phyloP scores from a whole-genome alignment of 2,329 filamentous ascomycete species.

The Chaetoscypha palmicola region DNA sequence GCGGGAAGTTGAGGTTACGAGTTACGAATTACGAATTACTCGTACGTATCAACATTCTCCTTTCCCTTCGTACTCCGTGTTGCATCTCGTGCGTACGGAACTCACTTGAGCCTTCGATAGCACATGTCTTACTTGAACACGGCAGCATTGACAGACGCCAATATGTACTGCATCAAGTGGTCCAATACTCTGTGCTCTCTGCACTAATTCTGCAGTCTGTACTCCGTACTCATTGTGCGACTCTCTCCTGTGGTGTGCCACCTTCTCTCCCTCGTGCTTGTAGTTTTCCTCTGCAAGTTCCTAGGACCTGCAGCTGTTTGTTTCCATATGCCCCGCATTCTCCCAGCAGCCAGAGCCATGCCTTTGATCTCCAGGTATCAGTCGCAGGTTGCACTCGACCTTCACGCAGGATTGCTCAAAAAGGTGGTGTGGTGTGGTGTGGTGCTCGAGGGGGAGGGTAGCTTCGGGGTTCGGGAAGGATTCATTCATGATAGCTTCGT shows the following conservation, averaged over 20 bases:
- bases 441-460: background rate
- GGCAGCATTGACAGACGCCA: background rate
- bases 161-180: no score
- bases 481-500: background rate
- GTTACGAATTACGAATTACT: no score
- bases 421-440: background rate
- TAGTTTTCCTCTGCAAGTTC: background rate
- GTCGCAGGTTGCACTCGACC: background rate
- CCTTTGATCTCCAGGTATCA: background rate
- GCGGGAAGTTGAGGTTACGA: background rate
- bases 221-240: conserved; percentile 1
- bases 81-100: background rate
- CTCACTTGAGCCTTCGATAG: background rate
- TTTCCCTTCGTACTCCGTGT: background rate
- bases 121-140: background rate
- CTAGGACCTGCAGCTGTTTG: background rate
- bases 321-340: no score
- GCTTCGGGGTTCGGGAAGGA: background rate
- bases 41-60: background rate
- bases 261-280: no score
- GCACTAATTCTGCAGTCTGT: background rate
- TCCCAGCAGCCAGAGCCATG: background rate
- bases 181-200: no score
- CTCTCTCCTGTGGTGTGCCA: background rate
- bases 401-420: background rate